Evolutionary conservation across 805 yeast genomes (phyloP).

Genomic region (Teunomyces cretensis): DNA sequence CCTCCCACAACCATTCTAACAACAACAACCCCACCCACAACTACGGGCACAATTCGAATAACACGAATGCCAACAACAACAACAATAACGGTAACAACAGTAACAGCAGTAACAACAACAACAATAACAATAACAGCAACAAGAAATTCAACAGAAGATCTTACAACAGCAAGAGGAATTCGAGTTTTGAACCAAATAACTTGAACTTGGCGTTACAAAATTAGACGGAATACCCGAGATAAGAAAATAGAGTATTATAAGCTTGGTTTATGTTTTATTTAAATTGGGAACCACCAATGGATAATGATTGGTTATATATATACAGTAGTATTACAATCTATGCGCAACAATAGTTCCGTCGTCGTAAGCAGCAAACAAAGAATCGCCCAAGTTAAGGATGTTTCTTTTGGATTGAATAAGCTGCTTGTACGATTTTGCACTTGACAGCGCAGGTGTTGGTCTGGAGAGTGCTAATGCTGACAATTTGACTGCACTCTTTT

Average conservation of each 20-base stretch:
- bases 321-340: conserved; percentile 8
- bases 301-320: neutral
- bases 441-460: neutral
- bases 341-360: conserved; percentile 54
- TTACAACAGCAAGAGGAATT: conserved; percentile 10
- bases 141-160: conserved; percentile 7
- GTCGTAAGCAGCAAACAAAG: conserved; percentile 50
- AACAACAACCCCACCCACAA: neutral
- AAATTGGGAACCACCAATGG: conserved; percentile 3
- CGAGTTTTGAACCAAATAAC: conserved; percentile 13
- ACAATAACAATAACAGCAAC: conserved; percentile 8
- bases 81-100: conserved; percentile 6
- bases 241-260: neutral
- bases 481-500: conserved; percentile 6
- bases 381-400: conserved; percentile 4
- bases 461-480: conserved; percentile 6
- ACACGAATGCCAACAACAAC: conserved; percentile 21
- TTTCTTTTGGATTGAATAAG: conserved; percentile 12
- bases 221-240: conserved; percentile 2
- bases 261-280: neutral
- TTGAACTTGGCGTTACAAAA: conserved; percentile 11
- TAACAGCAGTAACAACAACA: conserved; percentile 2
- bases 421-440: conserved; percentile 10
- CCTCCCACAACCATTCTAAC: conserved; percentile 7
- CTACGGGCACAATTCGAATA: conserved; percentile 16